Evolutionary conservation across 192 early-diverging fungal species (phyloP), one percentile per base, ranked within the genome.

Genomic region (Entomortierella chlamydospora): DNA sequence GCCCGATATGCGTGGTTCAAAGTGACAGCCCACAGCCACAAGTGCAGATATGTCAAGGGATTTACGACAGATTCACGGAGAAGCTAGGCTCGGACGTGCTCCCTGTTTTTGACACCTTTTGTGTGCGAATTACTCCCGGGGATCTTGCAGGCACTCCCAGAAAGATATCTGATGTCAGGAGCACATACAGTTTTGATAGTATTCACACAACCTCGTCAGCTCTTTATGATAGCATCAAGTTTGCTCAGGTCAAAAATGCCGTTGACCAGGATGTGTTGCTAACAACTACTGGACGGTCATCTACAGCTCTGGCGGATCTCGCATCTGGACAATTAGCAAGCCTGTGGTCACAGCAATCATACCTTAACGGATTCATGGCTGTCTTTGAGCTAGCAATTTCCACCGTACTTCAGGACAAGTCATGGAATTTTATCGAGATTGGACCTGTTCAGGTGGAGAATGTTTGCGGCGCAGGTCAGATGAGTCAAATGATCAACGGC

Each of bases 301-400:
- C 47, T 0, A 26, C 68, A 1, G 49, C 68, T 1, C 15, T 79
- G 26, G 50, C 42, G 33, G 76, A 79, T 37, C 57, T 60, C 30
- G 34, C 70, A 1, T 20, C 53, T 3, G 63, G 63, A 18, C 70
- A 66, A 29, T 50, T 79, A 22, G 20, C 45, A 30, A 70, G 61
- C 49, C 51, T 79, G 11, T 79, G 76, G 76, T 70, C 76, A 0
- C 68, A 79, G 41, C 76, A 79, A 30, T 79, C 76, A 39, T 79
- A 79, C 43, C 39, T 79, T 13, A 79, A 53, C 15, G 76, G 76
- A 30, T 79, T 70, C 42, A 65, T 79, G 62, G 50, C 76, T 0
- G 76, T 79, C 25, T 56, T 70, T 55, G 62, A 79, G 57, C 67
- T 79, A 4, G 76, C 76, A 6, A 22, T 79, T 11, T 66, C 76